Evolutionary conservation across 805 yeast genomes (phyloP), one percentile per base, ranked within the genome.

Genomic region (Starmerella tilneyi): DNA sequence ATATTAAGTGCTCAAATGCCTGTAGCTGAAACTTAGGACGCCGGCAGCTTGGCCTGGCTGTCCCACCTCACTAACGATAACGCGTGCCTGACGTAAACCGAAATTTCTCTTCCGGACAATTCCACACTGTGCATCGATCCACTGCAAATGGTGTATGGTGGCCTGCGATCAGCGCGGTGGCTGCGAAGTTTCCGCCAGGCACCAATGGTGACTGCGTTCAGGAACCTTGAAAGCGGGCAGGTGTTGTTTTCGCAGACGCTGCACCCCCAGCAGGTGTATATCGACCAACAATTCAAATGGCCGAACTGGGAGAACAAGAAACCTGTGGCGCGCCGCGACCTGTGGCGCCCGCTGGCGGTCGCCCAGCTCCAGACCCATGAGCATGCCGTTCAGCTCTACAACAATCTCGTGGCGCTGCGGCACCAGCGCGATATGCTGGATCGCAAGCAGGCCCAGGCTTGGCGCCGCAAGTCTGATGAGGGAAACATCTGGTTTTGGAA

Each of bases 281-380:
- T 84, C 50, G 74, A 78, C 48, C 70, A 66, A 50, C 92, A 81
- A 66, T 84, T 82, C 62, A 73, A 72, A 51, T 72, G 84, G 59
- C 94, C 95, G 36, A 84, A 85, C 68, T 84, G 94, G 94, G 81
- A 84, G 60, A 85, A 88, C 68, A 72, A 81, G 58, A 75, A 73
- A 56, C 96, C 96, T 4, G 68, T 75, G 30, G 70, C 78, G 55
- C 77, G 97, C 66, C 73, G 79, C 56, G 97, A 88, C 63, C 69
- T 86, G 41, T 88, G 96, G 96, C 72, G 89, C 56, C 73, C 88
- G 43, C 75, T 89, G 84, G 84, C 92, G 36, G 92, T 86, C 34
- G 86, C 84, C 1, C 53, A 53, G 44, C 44, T 53, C 17, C 47
- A 51, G 13, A 41, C 49, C 16, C 51, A 50, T 39, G 79, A 78